Evolutionary conservation across 805 yeast species (phyloP).

Genomic region (Saturnispora bothae): DNA sequence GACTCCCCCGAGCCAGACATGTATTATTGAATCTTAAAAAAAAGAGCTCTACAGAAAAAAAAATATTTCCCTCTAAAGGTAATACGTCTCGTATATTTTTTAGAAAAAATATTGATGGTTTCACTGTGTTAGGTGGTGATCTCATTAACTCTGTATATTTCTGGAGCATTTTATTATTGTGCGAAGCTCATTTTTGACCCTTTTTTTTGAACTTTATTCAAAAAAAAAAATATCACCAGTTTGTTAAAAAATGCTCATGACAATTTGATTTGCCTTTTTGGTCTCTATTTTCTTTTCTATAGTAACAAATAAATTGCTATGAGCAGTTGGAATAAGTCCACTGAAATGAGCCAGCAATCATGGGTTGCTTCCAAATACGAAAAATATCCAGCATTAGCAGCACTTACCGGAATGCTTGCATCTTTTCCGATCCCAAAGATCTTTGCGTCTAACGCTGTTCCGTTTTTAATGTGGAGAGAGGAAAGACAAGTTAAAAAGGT

Average conservation of each 20-base stretch:
- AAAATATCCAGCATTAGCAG: conserved; percentile 45
- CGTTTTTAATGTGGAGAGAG: conserved; percentile 40
- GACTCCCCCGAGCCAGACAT: conserved; percentile 1
- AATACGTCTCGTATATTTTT: too few relatives aligned
- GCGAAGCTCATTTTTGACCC: too few relatives aligned
- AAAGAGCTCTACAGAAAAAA: background rate
- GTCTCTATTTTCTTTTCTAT: background rate
- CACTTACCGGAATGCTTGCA: conserved; percentile 46
- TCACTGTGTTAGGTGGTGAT: too few relatives aligned
- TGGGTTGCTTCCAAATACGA: conserved; percentile 40
- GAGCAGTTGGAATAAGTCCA: conserved; percentile 22
- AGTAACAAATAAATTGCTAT: conserved; percentile 2
- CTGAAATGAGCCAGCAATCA: conserved; percentile 34
- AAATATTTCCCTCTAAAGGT: background rate
- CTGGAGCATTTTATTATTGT: too few relatives aligned
- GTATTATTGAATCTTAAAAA: background rate
- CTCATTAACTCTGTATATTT: too few relatives aligned
- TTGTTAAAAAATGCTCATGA: background rate
- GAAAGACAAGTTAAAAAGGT: conserved; percentile 25
- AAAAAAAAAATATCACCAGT: too few relatives aligned
- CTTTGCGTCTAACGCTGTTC: conserved; percentile 52
- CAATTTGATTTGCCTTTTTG: background rate
- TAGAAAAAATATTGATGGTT: too few relatives aligned
- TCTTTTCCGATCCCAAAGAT: conserved; percentile 49
- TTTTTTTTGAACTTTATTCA: too few relatives aligned